Base-by-base conservation (phyloP, 2,329 filamentous ascomycete genomes). In the Scopulariopsis brevicaulis region DNA sequence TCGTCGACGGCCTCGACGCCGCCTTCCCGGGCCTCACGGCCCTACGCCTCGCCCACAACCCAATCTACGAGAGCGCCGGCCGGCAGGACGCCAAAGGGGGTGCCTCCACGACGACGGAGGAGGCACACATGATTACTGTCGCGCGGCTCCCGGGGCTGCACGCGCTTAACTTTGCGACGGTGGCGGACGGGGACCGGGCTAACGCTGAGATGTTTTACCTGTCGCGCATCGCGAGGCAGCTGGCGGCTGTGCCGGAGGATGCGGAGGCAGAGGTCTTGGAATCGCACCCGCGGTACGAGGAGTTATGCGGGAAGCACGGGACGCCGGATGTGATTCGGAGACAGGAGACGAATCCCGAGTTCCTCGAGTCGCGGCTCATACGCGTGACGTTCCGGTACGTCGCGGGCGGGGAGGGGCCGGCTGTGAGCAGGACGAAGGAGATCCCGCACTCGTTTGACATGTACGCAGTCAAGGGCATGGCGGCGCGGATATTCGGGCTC, bases 161-260 rank as follows among this genome's bases (percentile, higher is more conserved):
- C 57, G 77, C 76, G 1, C 78, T 96, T 34, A 94, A 94, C 68
- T 90, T 89, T 68, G 85, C 84, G 61, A 73, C 75, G 18, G 85
- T 97, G 63, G 85, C 84, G 0, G 64, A 76, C 1, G 82, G 86
- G 50, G 92, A 97, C 68, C 84, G 93, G 20, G 78, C 83, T 57
- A 94, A 97, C 66, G 91, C 91, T 4, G 94, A 97, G 65, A 86
- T 93, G 66, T 99, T 96, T 69, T 99, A 99, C 69, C 82, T 97
- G 12, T 89, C 86, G 0, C 82, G 88, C 57, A 94, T 96, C 59
- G 88, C 82, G 12, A 85, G 84, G 61, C 89, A 94, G 67, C 75
- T 96, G 46, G 79, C 84, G 1, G 73, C 77, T 3, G 79, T 83
- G 0, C 74, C 82, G 0, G 77, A 82, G 58, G 70, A 69, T 2